Conservation (phyloP, 805 yeast species). For the Scheffersomyces amazonensis region DNA sequence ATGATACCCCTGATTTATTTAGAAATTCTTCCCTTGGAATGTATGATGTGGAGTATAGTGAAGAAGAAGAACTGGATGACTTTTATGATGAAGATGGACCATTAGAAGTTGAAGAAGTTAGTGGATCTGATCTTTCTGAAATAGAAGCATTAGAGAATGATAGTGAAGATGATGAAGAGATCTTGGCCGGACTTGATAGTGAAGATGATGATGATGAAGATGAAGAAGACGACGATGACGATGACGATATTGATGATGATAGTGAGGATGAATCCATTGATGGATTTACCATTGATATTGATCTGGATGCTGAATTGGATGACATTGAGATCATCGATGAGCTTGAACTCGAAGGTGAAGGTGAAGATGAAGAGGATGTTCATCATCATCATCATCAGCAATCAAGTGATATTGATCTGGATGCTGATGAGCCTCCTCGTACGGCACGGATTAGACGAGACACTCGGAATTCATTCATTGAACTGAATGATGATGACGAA, state of each 20-base stretch:
- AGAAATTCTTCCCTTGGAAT: slow-evolving; percentile 89
- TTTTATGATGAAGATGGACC: slow-evolving; percentile 31
- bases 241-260: slow-evolving; percentile 12
- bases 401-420: too few species aligned
- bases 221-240: slow-evolving; percentile 5
- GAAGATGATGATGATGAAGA: slow-evolving; percentile 35
- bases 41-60: slow-evolving; percentile 80
- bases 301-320: slow-evolving; percentile 16
- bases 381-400: too few species aligned
- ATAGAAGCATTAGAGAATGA: slow-evolving; percentile 20
- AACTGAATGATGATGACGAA: slow-evolving; percentile 13
- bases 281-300: slow-evolving; percentile 11
- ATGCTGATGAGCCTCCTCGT: too few species aligned
- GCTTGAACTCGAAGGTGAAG: slow-evolving; percentile 23
- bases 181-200: slow-evolving; percentile 25
- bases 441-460: slow-evolving; percentile 3
- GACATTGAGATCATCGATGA: slow-evolving; percentile 37
- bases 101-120: slow-evolving; percentile 35
- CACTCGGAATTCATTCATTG: slow-evolving; percentile 1
- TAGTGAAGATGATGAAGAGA: slow-evolving; percentile 16
- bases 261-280: neutral
- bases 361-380: neutral
- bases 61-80: slow-evolving; percentile 55
- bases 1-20: slow-evolving; percentile 80
- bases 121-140: slow-evolving; percentile 23